These are phyloP conservation scores for Exobasidium cylindrosporum DNA, from an alignment of 1,284 basidiomycete genomes.

Conservation along the genomic window DNA sequence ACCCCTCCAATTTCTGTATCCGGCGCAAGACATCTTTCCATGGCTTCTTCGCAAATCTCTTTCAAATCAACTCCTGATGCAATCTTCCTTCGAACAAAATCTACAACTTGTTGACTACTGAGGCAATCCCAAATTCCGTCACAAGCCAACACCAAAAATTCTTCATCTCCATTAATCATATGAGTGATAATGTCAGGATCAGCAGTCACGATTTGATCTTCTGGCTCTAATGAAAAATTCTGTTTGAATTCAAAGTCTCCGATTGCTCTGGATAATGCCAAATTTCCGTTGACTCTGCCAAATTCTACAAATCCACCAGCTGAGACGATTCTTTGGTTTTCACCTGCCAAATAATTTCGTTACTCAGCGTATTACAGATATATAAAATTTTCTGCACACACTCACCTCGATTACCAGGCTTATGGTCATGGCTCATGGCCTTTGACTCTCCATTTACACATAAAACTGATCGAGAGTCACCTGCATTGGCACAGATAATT, in stretches of 20 bases:
- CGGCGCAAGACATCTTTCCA: slow-evolving; percentile 89
- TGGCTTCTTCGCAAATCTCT: slow-evolving; percentile 84
- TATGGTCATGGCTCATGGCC: slow-evolving; percentile 90
- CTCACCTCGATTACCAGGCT: slow-evolving; percentile 81
- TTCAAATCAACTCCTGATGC: slow-evolving; percentile 74
- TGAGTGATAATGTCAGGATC: slow-evolving; percentile 87
- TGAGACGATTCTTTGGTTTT: slow-evolving; percentile 78
- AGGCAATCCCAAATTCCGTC: slow-evolving; percentile 99
- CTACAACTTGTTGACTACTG: slow-evolving; percentile 85
- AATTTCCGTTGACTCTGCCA: slow-evolving; percentile 95
- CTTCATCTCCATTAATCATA: slow-evolving; percentile 79
- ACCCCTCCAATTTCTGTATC: slow-evolving; percentile 90
- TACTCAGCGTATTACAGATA: not conserved
- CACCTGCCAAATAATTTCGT: slow-evolving; percentile 60
- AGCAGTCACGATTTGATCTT: slow-evolving; percentile 91
- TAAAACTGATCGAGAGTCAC: slow-evolving; percentile 92
- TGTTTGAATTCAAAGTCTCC: slow-evolving; percentile 99
- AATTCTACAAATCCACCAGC: slow-evolving; percentile 98
- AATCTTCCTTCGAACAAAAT: slow-evolving; percentile 80
- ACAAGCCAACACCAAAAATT: slow-evolving; percentile 92
- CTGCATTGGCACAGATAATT: slow-evolving; percentile 75
- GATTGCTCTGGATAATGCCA: slow-evolving; percentile 89
- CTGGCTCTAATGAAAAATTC: slow-evolving; percentile 73
- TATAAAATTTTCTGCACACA: slow-evolving; percentile 14
- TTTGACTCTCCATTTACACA: slow-evolving; percentile 79